Base-by-base conservation (phyloP, 1,139 yeast species). In the Kurtzmaniella quercitrusa region DNA sequence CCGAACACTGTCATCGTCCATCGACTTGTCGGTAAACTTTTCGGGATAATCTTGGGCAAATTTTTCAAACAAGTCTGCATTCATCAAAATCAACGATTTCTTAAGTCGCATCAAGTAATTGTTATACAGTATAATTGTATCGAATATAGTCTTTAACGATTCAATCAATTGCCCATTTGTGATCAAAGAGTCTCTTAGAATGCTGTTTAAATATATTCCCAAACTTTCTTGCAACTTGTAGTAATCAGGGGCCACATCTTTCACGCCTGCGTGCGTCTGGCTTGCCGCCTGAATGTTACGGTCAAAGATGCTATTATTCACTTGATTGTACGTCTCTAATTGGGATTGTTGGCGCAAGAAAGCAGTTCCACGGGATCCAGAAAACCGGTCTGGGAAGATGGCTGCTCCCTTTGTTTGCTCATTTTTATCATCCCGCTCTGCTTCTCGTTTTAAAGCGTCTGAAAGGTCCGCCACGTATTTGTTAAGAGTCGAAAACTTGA, bases 121-220 rank as follows among this genome's bases (percentile, higher is more conserved):
- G 48, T 82, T 79, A 56, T 71, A 85, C 56, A 74, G 74, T 16
- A 80, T 61, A 14, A 80, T 65, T 33, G 76, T 63, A 32, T 74
- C 71, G 41, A 78, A 61, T 43, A 80, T 54, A 38, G 61, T 63
- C 48, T 73, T 70, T 17, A 77, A 66, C 9, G 77, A 66, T 40
- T 71, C 66, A 39, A 85, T 66, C 40, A 85, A 63, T 39, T 71
- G 74, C 20, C 78, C 74, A 44, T 81, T 79, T 1, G 93, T 83
- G 41, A 88, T 66, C 56, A 86, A 71, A 20, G 89, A 78, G 49
- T 84, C 88, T 49, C 81, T 76, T 53, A 88, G 61, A 22, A 85
- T 71, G 1, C 84, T 77, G 54, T 83, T 85, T 47, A 88, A 63
- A 52, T 77, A 83, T 5, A 75, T 70, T 33, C 82, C 79, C 47